Evolutionary conservation across 345 rosid genomes (phyloP).

Genomic region (Rhizophora apiculata): DNA sequence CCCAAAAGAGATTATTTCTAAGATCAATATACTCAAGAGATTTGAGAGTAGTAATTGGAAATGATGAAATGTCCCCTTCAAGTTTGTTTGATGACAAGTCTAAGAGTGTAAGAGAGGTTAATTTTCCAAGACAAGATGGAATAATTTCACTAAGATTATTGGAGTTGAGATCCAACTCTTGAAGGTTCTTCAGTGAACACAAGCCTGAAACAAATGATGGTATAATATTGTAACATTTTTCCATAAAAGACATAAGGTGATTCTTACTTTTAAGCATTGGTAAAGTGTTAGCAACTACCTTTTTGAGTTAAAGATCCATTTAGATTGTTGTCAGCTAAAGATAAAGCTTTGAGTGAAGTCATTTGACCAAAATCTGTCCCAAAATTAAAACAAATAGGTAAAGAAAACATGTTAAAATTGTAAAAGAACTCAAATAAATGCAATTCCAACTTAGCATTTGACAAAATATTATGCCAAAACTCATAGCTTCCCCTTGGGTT

Average conservation of each 20-base stretch:
- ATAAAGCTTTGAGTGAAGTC: constrained; percentile 5
- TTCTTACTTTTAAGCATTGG: background rate
- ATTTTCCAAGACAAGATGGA: background rate
- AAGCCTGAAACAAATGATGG: background rate
- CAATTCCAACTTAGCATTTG: too few relatives aligned
- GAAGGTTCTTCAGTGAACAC: constrained; percentile 1
- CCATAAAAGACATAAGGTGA: background rate
- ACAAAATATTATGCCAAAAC: too few relatives aligned
- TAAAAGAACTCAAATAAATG: too few relatives aligned
- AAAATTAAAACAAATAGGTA: too few relatives aligned
- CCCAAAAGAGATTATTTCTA: background rate
- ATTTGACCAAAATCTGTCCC: background rate
- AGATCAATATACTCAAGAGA: constrained; percentile 9
- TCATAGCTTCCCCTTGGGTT: too few relatives aligned
- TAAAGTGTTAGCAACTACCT: background rate
- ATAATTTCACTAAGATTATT: background rate
- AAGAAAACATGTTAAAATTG: too few relatives aligned
- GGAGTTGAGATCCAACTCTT: constrained; percentile 3
- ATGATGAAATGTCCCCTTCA: background rate
- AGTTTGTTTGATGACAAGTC: constrained; percentile 4
- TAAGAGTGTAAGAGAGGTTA: background rate
- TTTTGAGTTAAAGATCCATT: background rate
- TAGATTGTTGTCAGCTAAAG: background rate
- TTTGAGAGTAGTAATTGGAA: background rate
- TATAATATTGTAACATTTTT: background rate